A percentile compares a stretch with the other conserved stretches of the same genome.
These are phyloP conservation scores for Annulohypoxylon maeteangense DNA, from an alignment of 495 filamentous ascomycete species.

Conservation along the genomic window DNA sequence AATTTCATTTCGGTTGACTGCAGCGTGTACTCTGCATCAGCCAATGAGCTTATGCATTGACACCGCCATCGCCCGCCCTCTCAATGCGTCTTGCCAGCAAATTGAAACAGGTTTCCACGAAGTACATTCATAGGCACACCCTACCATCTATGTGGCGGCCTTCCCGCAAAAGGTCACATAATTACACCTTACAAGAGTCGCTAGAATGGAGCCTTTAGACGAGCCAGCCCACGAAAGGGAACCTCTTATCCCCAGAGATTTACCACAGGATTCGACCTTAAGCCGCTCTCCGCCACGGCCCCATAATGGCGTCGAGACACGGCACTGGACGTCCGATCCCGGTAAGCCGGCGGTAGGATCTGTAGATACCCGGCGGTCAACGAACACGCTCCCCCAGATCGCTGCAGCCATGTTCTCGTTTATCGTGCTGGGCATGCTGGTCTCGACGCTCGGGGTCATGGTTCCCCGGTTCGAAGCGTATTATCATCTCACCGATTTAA, in stretches of 20 bases:
- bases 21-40: not conserved
- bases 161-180: not conserved
- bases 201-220: constrained; percentile 12
- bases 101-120: not conserved
- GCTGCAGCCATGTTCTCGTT: constrained; percentile 34
- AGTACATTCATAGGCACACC: not conserved
- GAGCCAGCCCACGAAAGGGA: constrained; percentile 12
- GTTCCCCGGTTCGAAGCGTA: constrained; percentile 56
- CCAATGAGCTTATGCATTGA: not conserved
- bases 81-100: not conserved
- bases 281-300: not conserved
- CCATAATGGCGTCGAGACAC: not conserved
- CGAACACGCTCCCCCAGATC: constrained; percentile 17
- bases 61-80: not conserved
- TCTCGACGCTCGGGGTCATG: constrained; percentile 38
- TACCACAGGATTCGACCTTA: not conserved
- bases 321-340: not conserved
- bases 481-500: constrained; percentile 72
- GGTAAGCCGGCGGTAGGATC: not conserved
- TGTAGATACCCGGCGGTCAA: not conserved
- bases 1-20: not conserved
- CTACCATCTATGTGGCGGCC: not conserved
- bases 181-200: not conserved
- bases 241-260: constrained; percentile 13
- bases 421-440: constrained; percentile 25